phyloP scores from a whole-genome alignment of 768 basidiomycete genomes.

The Favolaschia claudopus region DNA sequence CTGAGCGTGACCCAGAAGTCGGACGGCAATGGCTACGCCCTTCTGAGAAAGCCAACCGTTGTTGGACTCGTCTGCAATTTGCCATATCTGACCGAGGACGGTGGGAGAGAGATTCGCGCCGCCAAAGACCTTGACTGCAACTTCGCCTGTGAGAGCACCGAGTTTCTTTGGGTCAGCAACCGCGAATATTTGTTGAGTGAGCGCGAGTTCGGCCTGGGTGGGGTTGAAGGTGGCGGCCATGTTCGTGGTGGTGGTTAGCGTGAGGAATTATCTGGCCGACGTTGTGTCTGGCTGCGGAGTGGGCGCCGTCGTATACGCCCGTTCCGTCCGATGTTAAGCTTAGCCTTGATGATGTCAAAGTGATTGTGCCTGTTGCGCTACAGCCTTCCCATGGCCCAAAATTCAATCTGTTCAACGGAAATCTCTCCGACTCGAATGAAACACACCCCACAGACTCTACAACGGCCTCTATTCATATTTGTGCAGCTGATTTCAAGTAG shows the following conservation, averaged over 20 bases:
- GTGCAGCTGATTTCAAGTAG: neutral
- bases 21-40: conserved; percentile 86
- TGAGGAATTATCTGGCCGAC: neutral
- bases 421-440: no score
- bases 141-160: conserved; percentile 88
- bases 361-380: no score
- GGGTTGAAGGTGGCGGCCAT: conserved; percentile 45
- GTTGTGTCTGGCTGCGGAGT: no score
- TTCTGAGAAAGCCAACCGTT: conserved; percentile 91
- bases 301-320: no score
- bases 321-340: no score
- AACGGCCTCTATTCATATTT: neutral
- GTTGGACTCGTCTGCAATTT: conserved; percentile 90
- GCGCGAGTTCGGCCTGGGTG: conserved; percentile 57
- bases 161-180: conserved; percentile 80
- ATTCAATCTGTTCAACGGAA: no score
- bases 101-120: conserved; percentile 82
- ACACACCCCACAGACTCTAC: no score
- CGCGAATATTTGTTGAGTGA: conserved; percentile 77
- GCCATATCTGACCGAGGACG: conserved; percentile 93
- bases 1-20: conserved; percentile 94
- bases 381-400: no score
- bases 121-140: conserved; percentile 86
- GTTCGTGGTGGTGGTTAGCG: neutral
- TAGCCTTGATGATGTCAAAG: no score